Evolutionary conservation across 768 basidiomycete genomes (phyloP).

Genomic region (Collybiopsis luxurians): DNA sequence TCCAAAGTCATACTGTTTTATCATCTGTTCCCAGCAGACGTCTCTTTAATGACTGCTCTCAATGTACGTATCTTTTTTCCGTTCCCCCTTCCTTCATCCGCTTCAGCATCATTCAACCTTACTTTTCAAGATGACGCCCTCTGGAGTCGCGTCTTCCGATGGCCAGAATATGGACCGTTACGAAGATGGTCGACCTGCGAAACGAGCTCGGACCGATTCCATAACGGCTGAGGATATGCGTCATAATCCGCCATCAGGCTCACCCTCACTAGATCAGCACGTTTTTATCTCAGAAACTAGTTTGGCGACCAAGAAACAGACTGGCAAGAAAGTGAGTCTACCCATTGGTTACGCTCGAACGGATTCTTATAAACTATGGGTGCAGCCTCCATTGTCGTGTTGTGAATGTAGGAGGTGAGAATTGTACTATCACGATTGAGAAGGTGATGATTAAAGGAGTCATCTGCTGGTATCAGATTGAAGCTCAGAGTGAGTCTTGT

Average conservation of each 20-base stretch:
- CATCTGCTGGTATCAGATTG: not conserved
- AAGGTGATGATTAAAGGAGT: not conserved
- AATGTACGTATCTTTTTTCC: not conserved
- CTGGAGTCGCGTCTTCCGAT: constrained; percentile 10
- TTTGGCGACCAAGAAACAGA: constrained; percentile 40
- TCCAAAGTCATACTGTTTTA: no score
- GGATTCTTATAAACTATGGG: constrained; percentile 6
- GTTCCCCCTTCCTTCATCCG: constrained; percentile 22
- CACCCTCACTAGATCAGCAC: constrained; percentile 37
- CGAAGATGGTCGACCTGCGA: constrained; percentile 34
- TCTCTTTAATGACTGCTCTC: not conserved
- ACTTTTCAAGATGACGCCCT: constrained; percentile 15
- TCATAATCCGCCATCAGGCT: constrained; percentile 22
- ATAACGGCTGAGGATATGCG: constrained; percentile 2
- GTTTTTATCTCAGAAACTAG: constrained; percentile 48
- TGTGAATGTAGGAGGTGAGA: constrained; percentile 60
- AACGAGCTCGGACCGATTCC: constrained; percentile 42
- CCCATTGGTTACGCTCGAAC: not conserved
- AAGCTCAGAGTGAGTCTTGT: not conserved
- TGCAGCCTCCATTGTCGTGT: constrained; percentile 53
- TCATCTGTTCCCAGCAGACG: constrained; percentile 1
- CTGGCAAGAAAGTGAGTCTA: constrained; percentile 45
- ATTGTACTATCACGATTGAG: not conserved
- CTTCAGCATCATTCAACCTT: constrained; percentile 23
- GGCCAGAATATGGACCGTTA: constrained; percentile 9